Base-by-base conservation (phyloP, 306 rosid genomes). In the Pyrus bretschneideri region DNA sequence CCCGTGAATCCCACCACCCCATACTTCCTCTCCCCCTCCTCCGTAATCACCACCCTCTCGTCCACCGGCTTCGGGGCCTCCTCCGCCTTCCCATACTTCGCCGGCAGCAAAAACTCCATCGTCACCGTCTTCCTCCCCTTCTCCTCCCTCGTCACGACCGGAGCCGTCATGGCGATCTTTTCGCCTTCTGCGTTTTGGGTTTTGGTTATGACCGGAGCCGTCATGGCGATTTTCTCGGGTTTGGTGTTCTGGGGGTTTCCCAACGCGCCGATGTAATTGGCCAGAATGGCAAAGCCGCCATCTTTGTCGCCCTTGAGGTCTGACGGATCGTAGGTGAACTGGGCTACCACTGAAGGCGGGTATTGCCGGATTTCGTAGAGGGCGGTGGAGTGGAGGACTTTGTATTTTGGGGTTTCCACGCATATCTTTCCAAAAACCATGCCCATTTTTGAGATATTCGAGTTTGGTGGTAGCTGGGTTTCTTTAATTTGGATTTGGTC, bases 201-300 rank as follows among this genome's bases (percentile, higher is more conserved):
- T 23, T 88, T 87, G 21, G 98, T 91, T 21, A 91, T 80, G 7
- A 93, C 97, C 2, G 98, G 97, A 3, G 89, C 87, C 3, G 97
- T 90, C 98, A 94, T 92, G 4, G 92, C 95, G 17, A 95, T 91
- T 76, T 87, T 89, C 65, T 95, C 97, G 1, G 97, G 96, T 72
- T 74, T 88, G 0, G 83, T 49, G 78, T 95, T 92, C 80, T 92
- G 91, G 0, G 98, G 93, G 2, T 83, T 81, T 42, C 98, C 95
- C 0, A 95, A 69, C 21, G 87, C 96, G 3, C 98, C 98, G 7
- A 95, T 95, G 85, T 95, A 95, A 29, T 92, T 88, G 8, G 89
- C 96, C 52, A 95, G 69, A 17, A 95, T 46, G 2, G 74, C 75
- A 49, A 95, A 95, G 17, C 97, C 97, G 9, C 97, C 97, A 38